Percentiles rank a stretch among this genome's conserved stretches.
Evolutionary conservation across 2,329 filamentous ascomycete genomes (phyloP).

Genomic region (Aspergillus pseudoviridinutans): DNA sequence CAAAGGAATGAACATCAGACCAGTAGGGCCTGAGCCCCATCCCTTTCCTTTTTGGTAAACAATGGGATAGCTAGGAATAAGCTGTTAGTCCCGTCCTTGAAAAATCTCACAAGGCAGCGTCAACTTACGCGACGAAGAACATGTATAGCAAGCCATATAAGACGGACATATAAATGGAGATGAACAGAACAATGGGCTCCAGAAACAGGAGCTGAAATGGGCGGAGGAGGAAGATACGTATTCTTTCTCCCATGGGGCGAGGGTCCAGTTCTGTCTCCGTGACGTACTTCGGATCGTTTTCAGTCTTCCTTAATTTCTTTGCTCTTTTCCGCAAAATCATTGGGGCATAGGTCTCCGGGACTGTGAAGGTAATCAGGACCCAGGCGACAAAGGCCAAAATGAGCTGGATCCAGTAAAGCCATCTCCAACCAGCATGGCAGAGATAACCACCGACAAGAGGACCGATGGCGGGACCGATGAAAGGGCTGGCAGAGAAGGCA

Average conservation of each 20-base stretch:
- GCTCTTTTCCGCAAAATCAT: slow-evolving; percentile 70
- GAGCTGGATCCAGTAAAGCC: slow-evolving; percentile 83
- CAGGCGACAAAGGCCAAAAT: slow-evolving; percentile 69
- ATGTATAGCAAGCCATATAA: slow-evolving; percentile 53
- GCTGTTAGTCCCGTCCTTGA: slow-evolving; percentile 10
- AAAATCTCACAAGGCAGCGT: slow-evolving; percentile 33
- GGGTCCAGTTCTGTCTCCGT: slow-evolving; percentile 78
- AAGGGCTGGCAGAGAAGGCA: slow-evolving; percentile 76
- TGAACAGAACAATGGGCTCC: slow-evolving; percentile 80
- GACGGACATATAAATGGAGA: slow-evolving; percentile 81
- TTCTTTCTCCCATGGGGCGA: slow-evolving; percentile 63
- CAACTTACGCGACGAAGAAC: slow-evolving; percentile 51
- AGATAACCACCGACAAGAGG: slow-evolving; percentile 75
- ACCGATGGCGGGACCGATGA: slow-evolving; percentile 74
- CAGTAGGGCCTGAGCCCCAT: slow-evolving; percentile 68
- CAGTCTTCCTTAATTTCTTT: slow-evolving; percentile 64
- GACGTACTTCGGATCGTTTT: slow-evolving; percentile 64
- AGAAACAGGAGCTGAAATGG: slow-evolving; percentile 82
- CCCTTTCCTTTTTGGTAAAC: slow-evolving; percentile 78
- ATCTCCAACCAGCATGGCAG: slow-evolving; percentile 71
- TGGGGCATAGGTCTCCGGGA: slow-evolving; percentile 84
- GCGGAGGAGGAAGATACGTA: slow-evolving; percentile 71
- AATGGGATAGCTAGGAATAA: slow-evolving; percentile 41
- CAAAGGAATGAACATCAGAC: slow-evolving; percentile 82
- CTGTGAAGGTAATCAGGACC: slow-evolving; percentile 77